Base-by-base conservation (phyloP, 129 eudicot genomes). In the Tagetes patula region DNA sequence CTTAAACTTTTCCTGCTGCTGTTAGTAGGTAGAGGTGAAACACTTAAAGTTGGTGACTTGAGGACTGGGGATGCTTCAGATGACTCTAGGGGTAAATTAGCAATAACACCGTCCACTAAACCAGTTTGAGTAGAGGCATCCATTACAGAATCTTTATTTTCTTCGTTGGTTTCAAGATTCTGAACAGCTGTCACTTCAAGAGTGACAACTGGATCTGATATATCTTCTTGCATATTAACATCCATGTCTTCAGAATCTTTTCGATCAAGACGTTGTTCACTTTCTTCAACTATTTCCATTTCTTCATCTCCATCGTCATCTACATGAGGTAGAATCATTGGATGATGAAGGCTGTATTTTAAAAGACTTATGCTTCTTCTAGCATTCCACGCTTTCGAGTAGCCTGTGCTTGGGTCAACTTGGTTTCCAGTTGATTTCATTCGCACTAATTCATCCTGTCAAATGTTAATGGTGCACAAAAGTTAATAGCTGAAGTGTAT, bases 221-320 rank as follows among this genome's bases (percentile, higher is more conserved):
- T 66, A 67, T 65, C 90, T 81, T 79, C 95, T 77, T 90, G 88
- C 91, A 90, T 86, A 54, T 58, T 84, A 59, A 86, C 88, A 83
- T 85, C 97, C 11, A 80, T 56, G 69, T 78, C 82, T 6, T 46
- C 85, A n/a, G 72, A 77, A 73, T 40, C 83, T 59, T 75, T 76
- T 40, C 75, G 76, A 55, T 71, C 83, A 12, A 67, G 67, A 75
- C 54, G 48, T 70, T 60, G 55, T 61, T 82, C 90, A 45, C 73
- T 81, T 61, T 81, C 89, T 65, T 87, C 88, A 45, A 82, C 92
- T 53, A 94, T 94, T 80, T 94, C 99, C 99, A 94, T 94, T 80
- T 86, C 96, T 79, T 82, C 93, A 52, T 94, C 99, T 69, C 97
- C 87, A 33, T 94, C 99, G 73, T 88, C 96, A 77, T 93, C 96